phyloP scores from a whole-genome alignment of 1,284 basidiomycete species.

The Microbotryum intermedium region DNA sequence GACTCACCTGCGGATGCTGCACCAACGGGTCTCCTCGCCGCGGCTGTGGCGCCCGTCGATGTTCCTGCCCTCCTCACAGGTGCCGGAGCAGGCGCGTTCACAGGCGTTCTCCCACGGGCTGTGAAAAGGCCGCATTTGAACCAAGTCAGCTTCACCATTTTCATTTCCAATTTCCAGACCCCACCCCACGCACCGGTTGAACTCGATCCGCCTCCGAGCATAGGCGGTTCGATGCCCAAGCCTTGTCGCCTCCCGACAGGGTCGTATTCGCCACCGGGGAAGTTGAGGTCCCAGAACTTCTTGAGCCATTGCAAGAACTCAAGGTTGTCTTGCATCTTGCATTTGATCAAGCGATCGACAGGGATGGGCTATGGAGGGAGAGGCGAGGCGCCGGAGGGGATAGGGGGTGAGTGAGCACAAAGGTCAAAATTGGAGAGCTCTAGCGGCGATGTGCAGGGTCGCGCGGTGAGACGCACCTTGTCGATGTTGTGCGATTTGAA shows the following conservation, averaged over 20 bases:
- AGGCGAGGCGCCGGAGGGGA: not conserved
- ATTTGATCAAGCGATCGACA: conserved; percentile 86
- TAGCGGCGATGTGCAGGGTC: no score
- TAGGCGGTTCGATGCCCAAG: conserved; percentile 35
- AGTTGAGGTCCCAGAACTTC: conserved; percentile 90
- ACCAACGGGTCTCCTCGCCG: not conserved
- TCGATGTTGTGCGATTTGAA: conserved; percentile 87
- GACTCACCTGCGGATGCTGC: not conserved
- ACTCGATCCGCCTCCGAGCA: conserved; percentile 1
- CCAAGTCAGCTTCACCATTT: not conserved
- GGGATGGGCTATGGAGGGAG: conserved; percentile 63
- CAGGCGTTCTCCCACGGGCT: not conserved
- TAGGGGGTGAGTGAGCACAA: not conserved
- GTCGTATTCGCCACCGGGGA: conserved; percentile 80
- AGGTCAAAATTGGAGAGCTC: not conserved
- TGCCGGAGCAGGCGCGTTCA: not conserved
- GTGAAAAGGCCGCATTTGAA: not conserved
- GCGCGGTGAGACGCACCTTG: conserved; percentile 54
- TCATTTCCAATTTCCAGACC: not conserved
- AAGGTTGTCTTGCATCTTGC: conserved; percentile 99
- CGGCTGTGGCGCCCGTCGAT: not conserved
- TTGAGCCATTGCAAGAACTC: conserved; percentile 96
- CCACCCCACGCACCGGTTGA: not conserved
- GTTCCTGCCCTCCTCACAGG: not conserved
- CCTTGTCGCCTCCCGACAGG: conserved; percentile 70